Evolutionary conservation across 2,329 filamentous ascomycete genomes (phyloP), one percentile per base, ranked within the genome.

Genomic region (Diaporthe humulicola): DNA sequence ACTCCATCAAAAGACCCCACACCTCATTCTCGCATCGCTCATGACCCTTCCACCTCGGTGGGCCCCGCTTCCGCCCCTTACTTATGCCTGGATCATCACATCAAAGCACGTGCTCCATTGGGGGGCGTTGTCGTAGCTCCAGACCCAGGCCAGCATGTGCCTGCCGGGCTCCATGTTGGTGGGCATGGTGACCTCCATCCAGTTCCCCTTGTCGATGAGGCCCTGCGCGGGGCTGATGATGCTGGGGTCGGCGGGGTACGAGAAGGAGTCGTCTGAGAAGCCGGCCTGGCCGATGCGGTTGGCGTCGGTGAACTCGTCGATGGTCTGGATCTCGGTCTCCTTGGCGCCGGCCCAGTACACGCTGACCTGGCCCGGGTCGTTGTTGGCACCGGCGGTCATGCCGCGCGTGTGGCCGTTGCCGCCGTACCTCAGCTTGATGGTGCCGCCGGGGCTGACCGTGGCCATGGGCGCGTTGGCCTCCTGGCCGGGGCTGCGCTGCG

Each of bases 291-390:
- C 64, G 64, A 69, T 69, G 45, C 64, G 64, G 64, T 69, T 69
- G 48, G 45, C 64, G 48, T 69, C 64, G 64, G 64, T 69, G 64
- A 69, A 69, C 64, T 69, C 64, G 48, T 69, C 64, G 64, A 69
- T 69, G 64, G 64, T 69, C 22, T 69, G 3, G 64, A 69, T 69
- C 64, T 69, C 64, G 64, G 64, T 69, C 64, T 69, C 64, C 64
- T 69, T 69, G 15, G 48, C 33, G 45, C 64, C 64, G 45, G 64
- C 64, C 64, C 64, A 69, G 64, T 69, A 69, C 64, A 69, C 64
- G 48, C 64, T 69, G 48, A 69, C 64, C 48, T 40, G 33, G 64
- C 64, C 64, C 4, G 64, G 64, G 48, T 69, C 64, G 33, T 69
- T 69, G 64, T 69, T 69, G 12, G 10, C 9, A n/a, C 64, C 64